Base-by-base conservation (phyloP, 2,329 filamentous ascomycete species). In the Ceratocystis destructans region DNA sequence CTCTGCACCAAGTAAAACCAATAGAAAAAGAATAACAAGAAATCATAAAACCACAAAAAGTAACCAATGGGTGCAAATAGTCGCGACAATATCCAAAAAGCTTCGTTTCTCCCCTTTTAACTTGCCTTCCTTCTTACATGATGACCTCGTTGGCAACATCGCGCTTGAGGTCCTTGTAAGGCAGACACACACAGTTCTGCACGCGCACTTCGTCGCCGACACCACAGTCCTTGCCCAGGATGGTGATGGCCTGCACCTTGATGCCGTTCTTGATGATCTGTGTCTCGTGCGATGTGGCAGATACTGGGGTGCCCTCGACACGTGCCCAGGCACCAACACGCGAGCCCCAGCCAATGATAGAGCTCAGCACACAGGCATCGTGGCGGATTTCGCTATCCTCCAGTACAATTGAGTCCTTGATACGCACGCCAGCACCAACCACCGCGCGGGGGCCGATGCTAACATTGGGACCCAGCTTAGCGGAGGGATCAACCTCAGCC, bases 181-280 rank as follows among this genome's bases (percentile, higher is more conserved):
- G 94, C 79, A 99, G 78, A 79, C 94, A 97, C 68, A 99, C 87
- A 75, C 94, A 99, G 79, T 99, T 97, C 79, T 97, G 93, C 71
- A 99, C 91, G 69, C 91, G 85, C 10, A 97, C 87, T 77, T 97
- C 94, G 72, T 99, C 94, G 3, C 88, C 91, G 37, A 97, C 94
- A 66, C 81, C 85, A 73, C 93, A 97, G 77, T 99, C 94, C 81
- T 97, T 96, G 74, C 93, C 93, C 69, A 99, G 77, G 71, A 97
- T 99, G 61, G 93, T 97, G 74, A 97, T 94, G 76, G 90, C 96
- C 81, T 97, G 94, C 64, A 99, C 94, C 82, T 97, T 97, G 77
- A 97, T 87, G 64, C 94, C 94, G 73, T 96, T 96, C 84, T 96
- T 97, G 76, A 97, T 82, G 72, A 97, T 91, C 77, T 88, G 96